Evolutionary conservation across 495 filamentous ascomycete species (phyloP), one percentile per base, ranked within the genome.

Genomic region (Aspergillus panamensis): DNA sequence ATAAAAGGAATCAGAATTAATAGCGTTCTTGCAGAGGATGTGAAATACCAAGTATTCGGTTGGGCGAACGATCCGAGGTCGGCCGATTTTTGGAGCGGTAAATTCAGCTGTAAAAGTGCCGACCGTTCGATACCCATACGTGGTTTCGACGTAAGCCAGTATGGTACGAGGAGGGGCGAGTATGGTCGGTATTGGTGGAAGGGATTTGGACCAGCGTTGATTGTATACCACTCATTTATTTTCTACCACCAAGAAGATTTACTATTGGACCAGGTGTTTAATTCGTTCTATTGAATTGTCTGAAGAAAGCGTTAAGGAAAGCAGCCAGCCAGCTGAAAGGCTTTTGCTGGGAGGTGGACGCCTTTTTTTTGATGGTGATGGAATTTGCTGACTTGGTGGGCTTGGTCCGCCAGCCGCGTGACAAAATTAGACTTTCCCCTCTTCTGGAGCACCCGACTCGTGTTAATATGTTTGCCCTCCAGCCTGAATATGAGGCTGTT

Each of bases 21-120:
- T 1, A 1, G 25, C 25, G 25, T 25, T 25, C 10, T 49, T 8
- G 1, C n/a, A 6, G 21, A 31, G 25, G 12, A 50, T 51, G 30
- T 17, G 48, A 58, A 59, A 53, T 59, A 59, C 57, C 30, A 48
- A 7, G 35, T 40, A 44, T 49, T 31, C 16, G 12, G 37, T 29
- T 8, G 37, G 50, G 37, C 21, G 13, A 54, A 45, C 40, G 31
- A n/a, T 54, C 30, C 29, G 40, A 21, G 39, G 6, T 44, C 40
- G 17, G 37, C 51, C 35, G 50, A 51, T 51, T 19, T 7, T 9
- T 35, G 10, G 10, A 42, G 39, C 51, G 49, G 57, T 59, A 59
- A 53, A 52, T 48, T 48, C 43, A 59, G 45, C 32, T 20, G 33
- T 48, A 59, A 58, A 59, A 43, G 51, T 33, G 57, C 57, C 50